Evolutionary conservation across 352 stramenopile species (phyloP), one percentile per base, ranked within the genome.

Genomic region (Pilasporangium apinafurcum): DNA sequence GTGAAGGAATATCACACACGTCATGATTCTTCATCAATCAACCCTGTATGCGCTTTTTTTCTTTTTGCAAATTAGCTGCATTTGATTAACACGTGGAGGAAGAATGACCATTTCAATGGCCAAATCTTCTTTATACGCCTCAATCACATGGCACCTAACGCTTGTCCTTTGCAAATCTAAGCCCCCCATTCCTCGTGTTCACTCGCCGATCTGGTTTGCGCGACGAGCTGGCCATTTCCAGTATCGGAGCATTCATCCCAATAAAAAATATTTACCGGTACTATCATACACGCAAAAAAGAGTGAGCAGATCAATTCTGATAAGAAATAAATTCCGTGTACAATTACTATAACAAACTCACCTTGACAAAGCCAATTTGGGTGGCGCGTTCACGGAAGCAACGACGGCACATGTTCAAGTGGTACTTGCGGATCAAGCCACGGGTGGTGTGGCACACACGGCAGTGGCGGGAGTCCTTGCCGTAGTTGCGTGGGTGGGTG

Each of bases 371-470:
- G 51, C 93, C 93, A 73, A 98, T 98, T 63, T 97, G 76, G 48
- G 68, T 91, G 59, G 92, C 92, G 64, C 91, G 85, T 66, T 97
- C 86, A 44, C 91, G 81, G 84, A 98, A 98, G 80, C 93, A 98
- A 54, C 94, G 91, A 69, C 93, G 87, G 86, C 93, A 98, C 80
- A 97, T 96, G 71, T 95, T 92, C 55, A 98, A 65, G 65, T 90
- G 66, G 72, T 98, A 98, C 81, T 98, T 98, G 68, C 89, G 80
- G 75, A 98, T 98, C 44, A 98, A 60, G 70, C 85, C 87, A 77
- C 80, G 77, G 44, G 85, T 93, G 38, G 84, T 95, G 59, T 91
- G 76, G 78, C 86, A 96, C 56, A 90, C 77, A 53, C 85, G 85
- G 81, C 86, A 93, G 74, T 91, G 81, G 55, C 77, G 79, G 61